Evolutionary conservation across 1,284 basidiomycete species (phyloP).

Genomic region (Ustilago cynodontis): DNA sequence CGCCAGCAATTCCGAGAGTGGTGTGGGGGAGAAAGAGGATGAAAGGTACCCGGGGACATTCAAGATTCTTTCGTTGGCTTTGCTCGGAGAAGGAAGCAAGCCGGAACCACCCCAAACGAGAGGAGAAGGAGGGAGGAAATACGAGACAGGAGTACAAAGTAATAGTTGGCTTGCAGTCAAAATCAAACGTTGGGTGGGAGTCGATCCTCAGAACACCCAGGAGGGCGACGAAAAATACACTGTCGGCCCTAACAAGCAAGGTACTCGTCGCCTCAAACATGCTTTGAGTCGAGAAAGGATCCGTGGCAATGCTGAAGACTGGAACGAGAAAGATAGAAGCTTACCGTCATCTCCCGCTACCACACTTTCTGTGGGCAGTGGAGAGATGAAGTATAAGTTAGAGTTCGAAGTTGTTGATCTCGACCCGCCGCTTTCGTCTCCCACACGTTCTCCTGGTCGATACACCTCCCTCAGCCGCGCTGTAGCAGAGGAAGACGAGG

Average conservation of each 20-base stretch:
- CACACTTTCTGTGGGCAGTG: constrained; percentile 33
- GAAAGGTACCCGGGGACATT: constrained; percentile 40
- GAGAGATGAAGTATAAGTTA: constrained; percentile 29
- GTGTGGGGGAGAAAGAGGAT: constrained; percentile 14
- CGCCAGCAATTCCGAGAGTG: constrained; percentile 27
- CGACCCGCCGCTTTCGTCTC: background rate
- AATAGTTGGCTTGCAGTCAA: constrained; percentile 40
- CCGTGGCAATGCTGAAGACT: background rate
- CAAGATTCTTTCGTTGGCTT: constrained; percentile 28
- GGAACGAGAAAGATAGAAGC: background rate
- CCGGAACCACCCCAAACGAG: constrained; percentile 26
- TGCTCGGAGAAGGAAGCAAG: constrained; percentile 35
- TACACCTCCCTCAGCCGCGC: background rate
- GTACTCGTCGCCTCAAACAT: constrained; percentile 14
- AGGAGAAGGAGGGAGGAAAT: constrained; percentile 27
- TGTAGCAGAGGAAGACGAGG: constrained; percentile 2
- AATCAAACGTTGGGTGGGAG: constrained; percentile 33
- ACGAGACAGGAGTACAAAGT: constrained; percentile 33
- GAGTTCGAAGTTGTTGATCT: constrained; percentile 30
- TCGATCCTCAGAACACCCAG: constrained; percentile 8
- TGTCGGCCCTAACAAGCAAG: background rate
- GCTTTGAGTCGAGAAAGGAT: constrained; percentile 21
- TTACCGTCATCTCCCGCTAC: constrained; percentile 26
- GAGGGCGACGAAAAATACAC: constrained; percentile 22
- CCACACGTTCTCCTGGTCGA: background rate